Conservation (phyloP, 179 eudicot genomes). For the Camellia oleifera region DNA sequence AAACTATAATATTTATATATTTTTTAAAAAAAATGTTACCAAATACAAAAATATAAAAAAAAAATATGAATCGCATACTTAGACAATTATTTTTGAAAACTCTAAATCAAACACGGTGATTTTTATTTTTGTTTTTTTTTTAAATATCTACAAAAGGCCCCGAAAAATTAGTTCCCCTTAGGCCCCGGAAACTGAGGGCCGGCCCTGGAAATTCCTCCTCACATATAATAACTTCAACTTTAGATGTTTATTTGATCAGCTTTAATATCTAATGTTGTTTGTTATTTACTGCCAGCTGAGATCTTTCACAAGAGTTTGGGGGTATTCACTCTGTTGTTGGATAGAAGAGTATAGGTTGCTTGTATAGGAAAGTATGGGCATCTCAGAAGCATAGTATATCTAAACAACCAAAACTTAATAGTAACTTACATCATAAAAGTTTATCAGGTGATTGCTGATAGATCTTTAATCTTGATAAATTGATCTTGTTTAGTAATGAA, state of each 20-base stretch:
- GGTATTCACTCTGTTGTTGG: not conserved
- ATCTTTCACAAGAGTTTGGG: not conserved
- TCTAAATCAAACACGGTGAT: too few relatives aligned
- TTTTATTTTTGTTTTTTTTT: too few relatives aligned
- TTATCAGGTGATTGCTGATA: slow-evolving; percentile 5
- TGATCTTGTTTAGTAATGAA: not conserved
- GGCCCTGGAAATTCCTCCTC: not conserved
- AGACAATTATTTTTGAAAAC: too few relatives aligned
- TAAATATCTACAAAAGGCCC: too few relatives aligned
- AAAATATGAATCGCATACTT: too few relatives aligned
- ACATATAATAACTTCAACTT: not conserved
- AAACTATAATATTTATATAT: too few relatives aligned
- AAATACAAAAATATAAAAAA: too few relatives aligned
- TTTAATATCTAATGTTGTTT: not conserved
- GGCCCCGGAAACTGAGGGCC: too few relatives aligned
- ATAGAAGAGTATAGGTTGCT: not conserved
- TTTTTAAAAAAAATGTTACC: too few relatives aligned
- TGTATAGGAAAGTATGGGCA: not conserved
- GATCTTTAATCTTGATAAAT: not conserved
- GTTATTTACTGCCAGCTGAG: not conserved
- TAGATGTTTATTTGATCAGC: not conserved
- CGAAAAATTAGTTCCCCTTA: too few relatives aligned
- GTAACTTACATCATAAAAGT: not conserved
- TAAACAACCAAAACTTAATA: not conserved
- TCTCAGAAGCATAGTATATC: not conserved